Base-by-base conservation (phyloP, 306 rosid genomes). In the Rosa lucieae region DNA sequence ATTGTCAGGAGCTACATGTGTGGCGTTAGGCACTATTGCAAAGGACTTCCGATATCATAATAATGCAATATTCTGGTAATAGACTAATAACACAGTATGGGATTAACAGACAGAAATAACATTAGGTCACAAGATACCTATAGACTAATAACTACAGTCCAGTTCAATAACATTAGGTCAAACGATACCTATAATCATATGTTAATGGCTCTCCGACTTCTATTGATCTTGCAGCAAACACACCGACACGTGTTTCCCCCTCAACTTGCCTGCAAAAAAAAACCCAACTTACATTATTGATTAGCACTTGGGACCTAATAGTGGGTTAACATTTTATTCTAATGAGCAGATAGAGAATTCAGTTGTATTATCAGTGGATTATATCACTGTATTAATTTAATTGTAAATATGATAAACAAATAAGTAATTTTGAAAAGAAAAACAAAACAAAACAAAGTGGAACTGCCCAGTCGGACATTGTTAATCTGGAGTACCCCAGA, bases 171-270 rank as follows among this genome's bases (percentile, higher is more conserved):
- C 61, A 42, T 26, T 73, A 72, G 5, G 46, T 70, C 52, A 68
- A 63, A 52, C 72, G 29, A 35, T 86, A 95, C 98, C 99, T 92
- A 82, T 95, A 95, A 84, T 95, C 96, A 9, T 92, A 95, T 40
- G 99, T 95, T 70, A 95, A 85, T 2, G 94, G 87, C 82, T 95
- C 98, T 76, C 97, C 99, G n/a, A 81, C 81, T 77, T 89, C 85
- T 59, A 92, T 85, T 65, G 91, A 82, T 77, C 92, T 90, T 37
- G 92, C 86, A 79, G 96, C 98, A 84, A 92, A 92, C 73, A 94
- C 92, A 72, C 98, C 96, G 4, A 90, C 93, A 5, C 93, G 97
- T 4, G 92, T 88, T 86, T 95, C 99, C 73, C 98, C 96, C 73
- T 92, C 99, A 55, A 90, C 96, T 87, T 95, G 92, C 98, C 99